Percentiles rank a stretch among this genome's conserved stretches.
These are phyloP conservation scores for Thuja plicata DNA, from an alignment of 83 land plant genomes.

Conservation along the genomic window DNA sequence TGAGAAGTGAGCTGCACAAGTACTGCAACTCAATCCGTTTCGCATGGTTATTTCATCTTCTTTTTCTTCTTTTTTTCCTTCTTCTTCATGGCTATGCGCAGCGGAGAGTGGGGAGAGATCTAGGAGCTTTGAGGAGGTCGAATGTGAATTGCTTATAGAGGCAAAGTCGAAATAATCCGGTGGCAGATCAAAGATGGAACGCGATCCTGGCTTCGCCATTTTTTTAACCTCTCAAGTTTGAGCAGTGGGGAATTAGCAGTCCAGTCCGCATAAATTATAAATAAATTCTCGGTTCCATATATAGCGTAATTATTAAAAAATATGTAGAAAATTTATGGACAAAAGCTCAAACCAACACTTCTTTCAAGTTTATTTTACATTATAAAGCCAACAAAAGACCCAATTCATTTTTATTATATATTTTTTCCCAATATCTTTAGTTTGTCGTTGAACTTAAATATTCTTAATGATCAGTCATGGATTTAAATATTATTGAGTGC, in stretches of 20 bases:
- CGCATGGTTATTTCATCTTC: not conserved
- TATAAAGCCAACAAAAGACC: too few relatives aligned
- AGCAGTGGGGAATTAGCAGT: not conserved
- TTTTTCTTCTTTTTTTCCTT: not conserved
- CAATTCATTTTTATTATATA: too few relatives aligned
- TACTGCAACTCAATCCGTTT: slow-evolving; percentile 66
- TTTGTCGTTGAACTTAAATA: too few relatives aligned
- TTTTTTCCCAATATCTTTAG: too few relatives aligned
- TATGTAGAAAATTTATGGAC: too few relatives aligned
- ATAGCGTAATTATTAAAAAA: too few relatives aligned
- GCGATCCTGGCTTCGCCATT: not conserved
- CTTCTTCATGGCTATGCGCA: not conserved
- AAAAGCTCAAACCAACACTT: too few relatives aligned
- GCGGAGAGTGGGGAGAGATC: not conserved
- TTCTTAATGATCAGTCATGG: too few relatives aligned
- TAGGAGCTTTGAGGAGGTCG: not conserved
- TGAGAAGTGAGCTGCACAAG: slow-evolving; percentile 75
- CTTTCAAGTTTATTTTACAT: too few relatives aligned
- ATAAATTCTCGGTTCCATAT: too few relatives aligned
- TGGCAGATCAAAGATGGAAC: slow-evolving; percentile 34
- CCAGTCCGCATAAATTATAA: too few relatives aligned
- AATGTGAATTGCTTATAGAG: slow-evolving; percentile 3
- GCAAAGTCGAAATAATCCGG: slow-evolving; percentile 29
- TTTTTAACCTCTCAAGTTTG: not conserved
- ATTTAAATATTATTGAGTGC: too few relatives aligned